Percentiles rank a stretch among this genome's conserved stretches.
Conservation (phyloP, 345 rosid genomes). For the Murraya paniculata region DNA sequence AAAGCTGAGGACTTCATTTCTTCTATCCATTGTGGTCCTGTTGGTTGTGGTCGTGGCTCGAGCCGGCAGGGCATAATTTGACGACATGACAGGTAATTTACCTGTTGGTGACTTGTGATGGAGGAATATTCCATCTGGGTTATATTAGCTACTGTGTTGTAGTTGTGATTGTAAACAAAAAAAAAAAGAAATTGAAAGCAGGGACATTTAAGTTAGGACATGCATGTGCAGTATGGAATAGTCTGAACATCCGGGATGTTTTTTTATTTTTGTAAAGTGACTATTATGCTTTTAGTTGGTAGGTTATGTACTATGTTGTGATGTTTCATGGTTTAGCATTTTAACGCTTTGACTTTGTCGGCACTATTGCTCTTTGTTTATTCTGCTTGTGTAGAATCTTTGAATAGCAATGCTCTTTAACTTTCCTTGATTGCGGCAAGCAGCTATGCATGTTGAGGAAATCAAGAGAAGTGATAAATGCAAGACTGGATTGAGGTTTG, state of each 20-base stretch:
- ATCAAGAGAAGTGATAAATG: neutral
- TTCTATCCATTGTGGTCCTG: constrained; percentile 63
- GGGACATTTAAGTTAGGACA: neutral
- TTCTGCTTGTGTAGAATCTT: neutral
- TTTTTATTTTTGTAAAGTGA: neutral
- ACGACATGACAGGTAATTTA: constrained; percentile 38
- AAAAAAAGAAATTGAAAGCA: neutral
- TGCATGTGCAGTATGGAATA: neutral
- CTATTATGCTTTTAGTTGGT: neutral
- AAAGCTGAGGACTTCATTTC: constrained; percentile 62
- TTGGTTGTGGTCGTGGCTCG: constrained; percentile 70
- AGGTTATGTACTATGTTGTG: neutral
- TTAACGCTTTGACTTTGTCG: neutral
- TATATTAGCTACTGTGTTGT: neutral
- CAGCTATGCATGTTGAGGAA: neutral
- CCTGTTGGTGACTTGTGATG: neutral
- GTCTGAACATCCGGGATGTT: neutral
- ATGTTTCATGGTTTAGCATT: neutral
- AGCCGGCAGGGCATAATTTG: constrained; percentile 50
- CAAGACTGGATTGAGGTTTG: neutral
- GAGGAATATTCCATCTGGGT: constrained; percentile 8
- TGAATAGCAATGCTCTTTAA: neutral
- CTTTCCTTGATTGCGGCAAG: neutral
- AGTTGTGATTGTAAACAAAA: neutral
- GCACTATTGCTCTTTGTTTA: neutral